Percentiles rank a stretch among this genome's conserved stretches.
Evolutionary conservation across 2,329 filamentous ascomycete species (phyloP).

Genomic region (Meredithiella fracta): DNA sequence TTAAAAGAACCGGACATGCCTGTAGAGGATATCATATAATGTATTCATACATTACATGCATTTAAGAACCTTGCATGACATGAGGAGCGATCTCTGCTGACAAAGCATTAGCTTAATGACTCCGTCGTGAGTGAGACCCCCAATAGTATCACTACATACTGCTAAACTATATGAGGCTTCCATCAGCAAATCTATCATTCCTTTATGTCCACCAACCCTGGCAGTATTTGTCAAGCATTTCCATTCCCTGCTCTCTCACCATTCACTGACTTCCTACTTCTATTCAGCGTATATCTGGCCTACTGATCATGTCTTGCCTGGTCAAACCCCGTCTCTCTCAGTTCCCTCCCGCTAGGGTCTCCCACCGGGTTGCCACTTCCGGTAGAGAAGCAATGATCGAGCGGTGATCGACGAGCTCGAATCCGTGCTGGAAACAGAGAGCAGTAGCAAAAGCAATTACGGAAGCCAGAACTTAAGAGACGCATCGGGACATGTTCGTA

Average conservation of each 20-base stretch:
- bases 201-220: not conserved
- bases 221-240: not conserved
- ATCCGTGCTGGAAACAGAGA: not conserved
- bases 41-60: too few relatives aligned
- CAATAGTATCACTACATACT: too few relatives aligned
- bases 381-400: slow-evolving; percentile 1
- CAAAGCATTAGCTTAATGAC: too few relatives aligned
- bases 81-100: too few relatives aligned
- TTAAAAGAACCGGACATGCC: too few relatives aligned
- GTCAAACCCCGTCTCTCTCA: not conserved
- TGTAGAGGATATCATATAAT: too few relatives aligned
- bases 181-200: too few relatives aligned
- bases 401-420: not conserved
- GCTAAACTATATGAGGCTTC: too few relatives aligned
- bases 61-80: too few relatives aligned
- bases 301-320: not conserved
- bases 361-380: not conserved
- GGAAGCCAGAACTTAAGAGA: not conserved
- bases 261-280: not conserved
- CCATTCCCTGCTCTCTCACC: not conserved
- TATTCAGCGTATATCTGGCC: not conserved
- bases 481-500: too few relatives aligned
- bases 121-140: too few relatives aligned
- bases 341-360: not conserved
- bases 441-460: not conserved